phyloP scores from a whole-genome alignment of 108 stramenopile species.

The Fragilariopsis cylindrus region DNA sequence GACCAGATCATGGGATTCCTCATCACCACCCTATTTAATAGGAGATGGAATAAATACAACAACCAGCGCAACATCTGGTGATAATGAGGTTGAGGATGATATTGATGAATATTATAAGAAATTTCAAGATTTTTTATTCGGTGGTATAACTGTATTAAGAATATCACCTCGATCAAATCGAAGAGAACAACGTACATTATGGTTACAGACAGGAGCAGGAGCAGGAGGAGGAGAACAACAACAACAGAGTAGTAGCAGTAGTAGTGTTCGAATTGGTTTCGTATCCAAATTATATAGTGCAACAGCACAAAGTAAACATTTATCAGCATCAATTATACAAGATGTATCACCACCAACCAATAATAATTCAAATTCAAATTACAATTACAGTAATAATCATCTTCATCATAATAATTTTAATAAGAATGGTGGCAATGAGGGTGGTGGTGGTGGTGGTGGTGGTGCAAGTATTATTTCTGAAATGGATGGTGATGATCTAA shows the following conservation, averaged over 20 bases:
- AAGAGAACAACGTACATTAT: constrained; percentile 73
- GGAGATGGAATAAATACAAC: not conserved
- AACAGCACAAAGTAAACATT: constrained; percentile 32
- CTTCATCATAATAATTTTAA: not conserved
- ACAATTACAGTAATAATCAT: not conserved
- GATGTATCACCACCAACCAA: constrained; percentile 12
- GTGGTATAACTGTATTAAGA: constrained; percentile 74
- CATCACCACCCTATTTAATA: not conserved
- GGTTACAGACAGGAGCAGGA: constrained; percentile 53
- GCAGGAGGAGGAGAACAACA: not conserved
- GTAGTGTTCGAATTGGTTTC: constrained; percentile 67
- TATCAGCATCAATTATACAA: constrained; percentile 10
- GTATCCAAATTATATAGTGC: constrained; percentile 57
- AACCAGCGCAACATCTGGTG: constrained; percentile 22
- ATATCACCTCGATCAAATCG: constrained; percentile 41
- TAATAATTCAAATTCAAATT: not conserved
- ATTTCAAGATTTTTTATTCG: constrained; percentile 81
- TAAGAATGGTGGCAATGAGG: not conserved
- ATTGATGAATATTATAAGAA: constrained; percentile 59
- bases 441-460: constrained; percentile 20
- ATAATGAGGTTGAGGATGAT: constrained; percentile 47
- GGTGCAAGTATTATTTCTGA: constrained; percentile 1
- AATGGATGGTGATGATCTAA: constrained; percentile 51
- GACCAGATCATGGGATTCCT: constrained; percentile 50
- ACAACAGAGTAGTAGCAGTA: constrained; percentile 27